phyloP scores from a whole-genome alignment of 768 basidiomycete genomes.

The Podaxis rugospora region DNA sequence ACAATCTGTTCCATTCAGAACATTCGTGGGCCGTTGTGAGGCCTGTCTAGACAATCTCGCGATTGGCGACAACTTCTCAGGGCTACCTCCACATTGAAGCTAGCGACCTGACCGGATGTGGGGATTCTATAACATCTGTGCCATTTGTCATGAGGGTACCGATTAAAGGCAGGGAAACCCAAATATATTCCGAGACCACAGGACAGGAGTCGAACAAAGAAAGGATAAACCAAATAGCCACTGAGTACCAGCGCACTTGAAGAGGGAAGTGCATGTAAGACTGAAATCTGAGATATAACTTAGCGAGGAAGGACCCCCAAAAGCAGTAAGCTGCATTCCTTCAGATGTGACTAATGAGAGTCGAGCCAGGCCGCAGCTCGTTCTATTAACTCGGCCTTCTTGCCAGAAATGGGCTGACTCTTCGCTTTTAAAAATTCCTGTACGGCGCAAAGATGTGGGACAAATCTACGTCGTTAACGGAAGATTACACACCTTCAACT shows the following conservation, averaged over 20 bases:
- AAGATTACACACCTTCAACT: slow-evolving; percentile 57
- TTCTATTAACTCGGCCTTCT: slow-evolving; percentile 68
- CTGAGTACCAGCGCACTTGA: too few species aligned
- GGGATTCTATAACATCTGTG: too few species aligned
- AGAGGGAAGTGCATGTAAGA: background rate
- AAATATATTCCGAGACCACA: background rate
- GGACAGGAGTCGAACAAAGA: background rate
- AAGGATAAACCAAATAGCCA: background rate
- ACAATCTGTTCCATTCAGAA: background rate
- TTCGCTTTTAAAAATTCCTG: slow-evolving; percentile 76
- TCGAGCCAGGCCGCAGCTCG: slow-evolving; percentile 63
- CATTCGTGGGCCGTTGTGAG: too few species aligned
- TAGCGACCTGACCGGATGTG: background rate
- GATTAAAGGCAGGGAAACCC: background rate
- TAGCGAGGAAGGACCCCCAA: slow-evolving; percentile 3
- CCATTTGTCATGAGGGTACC: background rate
- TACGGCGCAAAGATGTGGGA: slow-evolving; percentile 7
- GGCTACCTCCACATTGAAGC: background rate
- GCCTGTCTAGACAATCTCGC: too few species aligned
- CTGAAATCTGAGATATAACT: background rate
- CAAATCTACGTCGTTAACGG: slow-evolving; percentile 2
- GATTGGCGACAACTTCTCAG: too few species aligned
- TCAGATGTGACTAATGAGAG: slow-evolving; percentile 20
- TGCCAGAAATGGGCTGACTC: slow-evolving; percentile 56
- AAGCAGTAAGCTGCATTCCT: background rate